Percentiles rank a stretch among this genome's conserved stretches.
Evolutionary conservation across 1,284 basidiomycete genomes (phyloP).

Genomic region (Sanghuangporus weigelae): DNA sequence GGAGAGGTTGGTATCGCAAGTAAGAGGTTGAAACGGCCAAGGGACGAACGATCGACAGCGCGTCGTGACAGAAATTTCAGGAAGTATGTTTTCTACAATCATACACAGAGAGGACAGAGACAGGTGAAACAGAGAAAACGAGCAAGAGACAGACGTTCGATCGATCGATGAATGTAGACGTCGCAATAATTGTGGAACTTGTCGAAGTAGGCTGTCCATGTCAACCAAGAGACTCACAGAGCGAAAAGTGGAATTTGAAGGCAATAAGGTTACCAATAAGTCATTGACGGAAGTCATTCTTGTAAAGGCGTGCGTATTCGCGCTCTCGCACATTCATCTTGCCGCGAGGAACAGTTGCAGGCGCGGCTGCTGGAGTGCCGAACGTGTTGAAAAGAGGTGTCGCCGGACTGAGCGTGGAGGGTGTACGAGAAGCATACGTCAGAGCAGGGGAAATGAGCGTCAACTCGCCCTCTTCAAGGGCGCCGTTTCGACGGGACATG

Average conservation of each 20-base stretch:
- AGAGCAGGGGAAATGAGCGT: constrained; percentile 38
- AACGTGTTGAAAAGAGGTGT: constrained; percentile 50
- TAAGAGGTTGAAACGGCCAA: neutral
- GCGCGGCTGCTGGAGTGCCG: constrained; percentile 14
- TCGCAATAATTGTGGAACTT: neutral
- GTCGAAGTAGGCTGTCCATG: neutral
- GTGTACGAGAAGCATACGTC: constrained; percentile 53
- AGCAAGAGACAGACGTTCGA: neutral
- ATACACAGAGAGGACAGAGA: neutral
- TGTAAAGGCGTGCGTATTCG: constrained; percentile 4
- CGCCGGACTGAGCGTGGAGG: constrained; percentile 55
- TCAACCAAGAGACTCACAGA: neutral
- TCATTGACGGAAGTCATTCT: constrained; percentile 14
- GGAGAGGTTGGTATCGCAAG: neutral
- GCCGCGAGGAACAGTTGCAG: constrained; percentile 10
- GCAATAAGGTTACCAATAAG: constrained; percentile 12
- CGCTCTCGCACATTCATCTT: constrained; percentile 8
- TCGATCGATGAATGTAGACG: neutral
- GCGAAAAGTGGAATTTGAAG: neutral
- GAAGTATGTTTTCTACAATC: neutral
- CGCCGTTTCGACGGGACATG: constrained; percentile 21
- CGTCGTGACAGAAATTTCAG: neutral
- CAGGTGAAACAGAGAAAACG: neutral
- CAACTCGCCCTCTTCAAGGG: constrained; percentile 29
- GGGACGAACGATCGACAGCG: neutral